phyloP scores from a whole-genome alignment of 768 basidiomycete genomes.

The Gymnopilus dilepis region DNA sequence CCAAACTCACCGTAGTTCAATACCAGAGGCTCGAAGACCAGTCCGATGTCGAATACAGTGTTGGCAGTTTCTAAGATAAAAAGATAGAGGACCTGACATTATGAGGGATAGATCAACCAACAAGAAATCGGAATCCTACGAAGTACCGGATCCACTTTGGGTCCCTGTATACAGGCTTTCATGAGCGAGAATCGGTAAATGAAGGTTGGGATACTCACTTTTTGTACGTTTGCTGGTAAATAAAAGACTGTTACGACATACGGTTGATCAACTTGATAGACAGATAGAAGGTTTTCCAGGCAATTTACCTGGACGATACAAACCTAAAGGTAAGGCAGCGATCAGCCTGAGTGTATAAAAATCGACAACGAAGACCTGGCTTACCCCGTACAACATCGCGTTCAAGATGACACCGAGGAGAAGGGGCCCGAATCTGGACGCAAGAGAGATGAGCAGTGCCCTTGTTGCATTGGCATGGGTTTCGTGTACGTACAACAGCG shows the following conservation, averaged over 20 bases:
- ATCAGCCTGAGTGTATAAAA: background rate
- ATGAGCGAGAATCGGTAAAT: too few species aligned
- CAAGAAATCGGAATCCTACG: constrained; percentile 20
- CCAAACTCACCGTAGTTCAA: constrained; percentile 41
- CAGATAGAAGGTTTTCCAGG: too few species aligned
- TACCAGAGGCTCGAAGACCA: constrained; percentile 47
- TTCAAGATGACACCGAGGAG: constrained; percentile 37
- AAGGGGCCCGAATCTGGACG: constrained; percentile 16
- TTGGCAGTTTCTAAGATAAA: constrained; percentile 43
- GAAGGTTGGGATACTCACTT: too few species aligned
- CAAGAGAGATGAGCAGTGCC: background rate
- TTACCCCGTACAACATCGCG: constrained; percentile 40
- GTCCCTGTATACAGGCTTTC: too few species aligned
- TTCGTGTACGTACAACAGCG: background rate
- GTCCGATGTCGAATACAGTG: constrained; percentile 39
- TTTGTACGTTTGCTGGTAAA: constrained; percentile 40
- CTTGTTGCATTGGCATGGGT: background rate
- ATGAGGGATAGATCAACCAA: background rate
- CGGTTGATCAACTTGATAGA: too few species aligned
- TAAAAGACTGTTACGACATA: constrained; percentile 31
- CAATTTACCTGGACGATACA: constrained; percentile 32
- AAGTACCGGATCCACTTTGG: constrained; percentile 38
- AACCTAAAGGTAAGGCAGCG: constrained; percentile 25
- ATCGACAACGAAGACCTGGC: background rate
- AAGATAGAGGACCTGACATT: constrained; percentile 35